Conservation (phyloP, 495 filamentous ascomycete species). For the Aspergillus ostianus region DNA sequence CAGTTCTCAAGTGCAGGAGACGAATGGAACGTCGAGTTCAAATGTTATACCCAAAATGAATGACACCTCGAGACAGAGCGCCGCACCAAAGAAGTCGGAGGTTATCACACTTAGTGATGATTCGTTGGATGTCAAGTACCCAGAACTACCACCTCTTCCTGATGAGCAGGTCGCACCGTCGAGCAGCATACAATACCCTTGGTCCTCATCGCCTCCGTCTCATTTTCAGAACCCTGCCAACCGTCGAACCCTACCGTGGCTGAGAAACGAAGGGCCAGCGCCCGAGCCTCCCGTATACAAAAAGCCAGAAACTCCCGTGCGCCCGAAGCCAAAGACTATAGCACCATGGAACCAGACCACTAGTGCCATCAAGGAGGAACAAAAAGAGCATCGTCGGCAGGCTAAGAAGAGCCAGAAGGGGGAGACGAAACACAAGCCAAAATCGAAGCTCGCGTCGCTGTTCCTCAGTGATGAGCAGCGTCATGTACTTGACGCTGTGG, state of each 20-base stretch:
- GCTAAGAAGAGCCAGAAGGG: conserved; percentile 51
- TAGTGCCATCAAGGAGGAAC: conserved; percentile 78
- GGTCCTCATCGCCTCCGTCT: conserved; percentile 63
- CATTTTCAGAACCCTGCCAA: conserved; percentile 46
- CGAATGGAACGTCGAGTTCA: conserved; percentile 14
- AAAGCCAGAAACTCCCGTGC: conserved; percentile 36
- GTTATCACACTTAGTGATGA: conserved; percentile 11
- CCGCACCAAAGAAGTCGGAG: conserved; percentile 1
- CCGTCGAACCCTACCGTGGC: conserved; percentile 58
- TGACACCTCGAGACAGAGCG: conserved; percentile 10
- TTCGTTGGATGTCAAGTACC: conserved; percentile 37
- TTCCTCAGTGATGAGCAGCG: conserved; percentile 83
- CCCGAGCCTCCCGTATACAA: conserved; percentile 23
- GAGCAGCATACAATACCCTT: conserved; percentile 58
- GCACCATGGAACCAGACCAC: conserved; percentile 79
- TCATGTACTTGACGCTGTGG: conserved; percentile 76
- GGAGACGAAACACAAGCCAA: conserved; percentile 15
- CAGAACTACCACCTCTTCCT: conserved; percentile 37
- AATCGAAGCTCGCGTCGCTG: conserved; percentile 53
- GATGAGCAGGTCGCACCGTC: conserved; percentile 33
- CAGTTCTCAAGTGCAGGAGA: conserved; percentile 4
- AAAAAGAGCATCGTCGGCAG: conserved; percentile 67
- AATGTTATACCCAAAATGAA: background rate
- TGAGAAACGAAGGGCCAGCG: conserved; percentile 22
- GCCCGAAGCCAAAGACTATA: conserved; percentile 34